A percentile compares a stretch with the other conserved stretches of the same genome.
These are phyloP conservation scores for Kalmusia sp. DNA, from an alignment of 2,329 filamentous ascomycete genomes.

Conservation along the genomic window DNA sequence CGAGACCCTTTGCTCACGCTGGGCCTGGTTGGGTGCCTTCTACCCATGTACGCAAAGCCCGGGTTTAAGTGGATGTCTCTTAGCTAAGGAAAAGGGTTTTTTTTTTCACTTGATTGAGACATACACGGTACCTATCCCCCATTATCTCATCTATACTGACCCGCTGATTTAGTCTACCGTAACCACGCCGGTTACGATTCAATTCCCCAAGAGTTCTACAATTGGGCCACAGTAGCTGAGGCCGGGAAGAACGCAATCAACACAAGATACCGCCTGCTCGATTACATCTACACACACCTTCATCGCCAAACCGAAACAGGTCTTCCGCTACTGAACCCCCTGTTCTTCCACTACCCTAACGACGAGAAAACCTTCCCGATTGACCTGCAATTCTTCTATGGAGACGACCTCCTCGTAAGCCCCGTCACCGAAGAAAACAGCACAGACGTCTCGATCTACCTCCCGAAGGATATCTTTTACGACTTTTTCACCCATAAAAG, in stretches of 20 bases:
- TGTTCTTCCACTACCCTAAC: constrained; percentile 73
- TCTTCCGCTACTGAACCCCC: constrained; percentile 68
- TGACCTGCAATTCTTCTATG: constrained; percentile 65
- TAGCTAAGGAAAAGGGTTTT: no score
- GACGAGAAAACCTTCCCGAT: constrained; percentile 60
- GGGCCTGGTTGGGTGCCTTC: constrained; percentile 77
- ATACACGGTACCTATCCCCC: no score
- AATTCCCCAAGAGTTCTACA: constrained; percentile 68
- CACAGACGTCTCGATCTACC: constrained; percentile 62
- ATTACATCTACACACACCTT: constrained; percentile 79
- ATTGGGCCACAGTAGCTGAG: constrained; percentile 58
- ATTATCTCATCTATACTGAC: no score
- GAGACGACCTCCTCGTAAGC: constrained; percentile 62
- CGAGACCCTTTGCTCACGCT: constrained; percentile 74
- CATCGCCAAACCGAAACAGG: constrained; percentile 66
- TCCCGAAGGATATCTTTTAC: constrained; percentile 66
- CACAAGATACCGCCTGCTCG: constrained; percentile 74
- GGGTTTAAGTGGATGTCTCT: no score
- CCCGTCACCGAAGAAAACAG: constrained; percentile 62
- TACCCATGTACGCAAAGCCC: no score
- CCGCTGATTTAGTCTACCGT: no score
- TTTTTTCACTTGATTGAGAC: no score
- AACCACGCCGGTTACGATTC: constrained; percentile 68
- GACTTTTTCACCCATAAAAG: constrained; percentile 63
- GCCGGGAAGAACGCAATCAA: constrained; percentile 72